Conservation (phyloP, 768 basidiomycete genomes). For the Hygrophorus russula region DNA sequence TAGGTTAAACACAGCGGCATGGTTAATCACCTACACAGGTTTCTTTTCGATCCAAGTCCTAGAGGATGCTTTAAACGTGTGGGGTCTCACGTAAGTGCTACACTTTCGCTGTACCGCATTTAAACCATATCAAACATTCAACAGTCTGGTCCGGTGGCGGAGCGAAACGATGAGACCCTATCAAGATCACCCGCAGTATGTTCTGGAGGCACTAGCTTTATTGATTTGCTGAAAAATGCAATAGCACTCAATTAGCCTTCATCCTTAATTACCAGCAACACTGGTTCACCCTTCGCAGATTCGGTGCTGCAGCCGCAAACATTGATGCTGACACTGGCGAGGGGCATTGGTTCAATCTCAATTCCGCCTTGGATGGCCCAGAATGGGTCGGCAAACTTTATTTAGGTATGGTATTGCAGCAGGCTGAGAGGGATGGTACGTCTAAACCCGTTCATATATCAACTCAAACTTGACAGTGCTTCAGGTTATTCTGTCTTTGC, state of each 20-base stretch:
- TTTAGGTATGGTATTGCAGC: conserved; percentile 76
- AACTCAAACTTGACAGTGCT: conserved; percentile 2
- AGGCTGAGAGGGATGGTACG: conserved; percentile 77
- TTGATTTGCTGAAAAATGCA: not conserved
- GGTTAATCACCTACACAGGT: conserved; percentile 28
- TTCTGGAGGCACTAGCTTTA: not conserved
- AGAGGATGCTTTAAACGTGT: conserved; percentile 74
- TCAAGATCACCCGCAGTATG: conserved; percentile 70
- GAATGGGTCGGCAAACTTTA: conserved; percentile 81
- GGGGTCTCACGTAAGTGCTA: conserved; percentile 59
- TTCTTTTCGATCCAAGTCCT: conserved; percentile 91
- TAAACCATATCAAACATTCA: not conserved
- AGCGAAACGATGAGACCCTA: conserved; percentile 71
- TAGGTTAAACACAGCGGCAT: not conserved
- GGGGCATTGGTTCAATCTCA: conserved; percentile 84
- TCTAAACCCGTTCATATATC: not conserved
- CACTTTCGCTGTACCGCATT: conserved; percentile 1
- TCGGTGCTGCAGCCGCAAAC: conserved; percentile 33
- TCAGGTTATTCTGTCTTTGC: conserved; percentile 77
- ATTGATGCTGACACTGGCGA: conserved; percentile 31
- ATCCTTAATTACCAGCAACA: conserved; percentile 80
- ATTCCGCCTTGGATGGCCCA: conserved; percentile 59
- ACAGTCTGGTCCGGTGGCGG: conserved; percentile 75
- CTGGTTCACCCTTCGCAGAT: conserved; percentile 83
- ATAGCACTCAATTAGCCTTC: conserved; percentile 74